Percentiles rank a stretch among this genome's conserved stretches.
Evolutionary conservation across 2,329 filamentous ascomycete species (phyloP).

Genomic region (Byssothecium circinans): DNA sequence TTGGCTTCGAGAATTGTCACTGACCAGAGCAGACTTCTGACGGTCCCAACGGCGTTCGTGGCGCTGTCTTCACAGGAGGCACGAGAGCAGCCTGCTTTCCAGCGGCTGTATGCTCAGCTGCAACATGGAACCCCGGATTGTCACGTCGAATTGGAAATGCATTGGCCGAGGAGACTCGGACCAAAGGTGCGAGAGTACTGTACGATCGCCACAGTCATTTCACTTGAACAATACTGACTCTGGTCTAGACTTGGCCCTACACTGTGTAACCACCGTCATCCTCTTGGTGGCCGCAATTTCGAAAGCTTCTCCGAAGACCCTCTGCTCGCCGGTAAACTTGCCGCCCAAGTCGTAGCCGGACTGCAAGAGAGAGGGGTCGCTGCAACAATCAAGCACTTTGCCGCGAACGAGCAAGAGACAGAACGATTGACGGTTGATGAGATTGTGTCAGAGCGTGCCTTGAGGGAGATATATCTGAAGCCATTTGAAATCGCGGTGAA

Average conservation of each 20-base stretch:
- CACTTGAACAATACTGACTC: not conserved
- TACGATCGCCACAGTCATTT: conserved; percentile 12
- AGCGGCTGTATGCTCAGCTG: conserved; percentile 66
- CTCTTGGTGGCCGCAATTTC: conserved; percentile 78
- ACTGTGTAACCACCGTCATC: conserved; percentile 78
- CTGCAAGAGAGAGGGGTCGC: conserved; percentile 67
- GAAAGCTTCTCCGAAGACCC: conserved; percentile 73
- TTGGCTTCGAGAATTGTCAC: not conserved
- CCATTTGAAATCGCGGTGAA: conserved; percentile 72
- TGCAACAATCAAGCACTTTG: conserved; percentile 75
- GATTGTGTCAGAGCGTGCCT: conserved; percentile 59
- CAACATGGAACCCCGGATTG: conserved; percentile 73
- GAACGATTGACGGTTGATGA: conserved; percentile 62
- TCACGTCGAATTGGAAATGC: conserved; percentile 59
- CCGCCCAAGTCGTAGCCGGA: conserved; percentile 61
- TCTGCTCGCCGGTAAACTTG: conserved; percentile 68
- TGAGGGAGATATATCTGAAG: conserved; percentile 57
- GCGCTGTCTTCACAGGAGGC: conserved; percentile 65
- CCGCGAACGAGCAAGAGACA: conserved; percentile 68
- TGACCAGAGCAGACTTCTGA: conserved; percentile 56
- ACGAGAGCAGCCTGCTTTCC: conserved; percentile 71
- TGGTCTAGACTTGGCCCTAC: conserved; percentile 64
- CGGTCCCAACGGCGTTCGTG: conserved; percentile 69
- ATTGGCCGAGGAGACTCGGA: conserved; percentile 69
- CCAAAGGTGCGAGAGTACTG: conserved; percentile 72